Base-by-base conservation (phyloP, 1,284 basidiomycete genomes). In the Cronartium ribicola region DNA sequence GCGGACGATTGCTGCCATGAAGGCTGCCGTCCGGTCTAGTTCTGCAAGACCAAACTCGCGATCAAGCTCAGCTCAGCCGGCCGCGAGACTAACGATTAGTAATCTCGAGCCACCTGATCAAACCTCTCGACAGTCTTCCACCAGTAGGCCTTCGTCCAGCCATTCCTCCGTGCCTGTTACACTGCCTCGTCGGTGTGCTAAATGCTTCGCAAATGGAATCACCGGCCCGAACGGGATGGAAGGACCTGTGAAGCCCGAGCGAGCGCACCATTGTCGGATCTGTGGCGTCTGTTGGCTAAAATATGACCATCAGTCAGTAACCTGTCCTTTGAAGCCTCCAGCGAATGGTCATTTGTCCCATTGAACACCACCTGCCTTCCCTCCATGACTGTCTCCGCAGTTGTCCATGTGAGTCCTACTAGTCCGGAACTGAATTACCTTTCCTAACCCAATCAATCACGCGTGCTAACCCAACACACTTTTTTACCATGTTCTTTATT, bases 261-360 rank as follows among this genome's bases (percentile, higher is more conserved):
- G 96, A 81, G 86, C 94, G 2, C 95, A 98, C 81, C 96, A 98
- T 82, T 98, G 95, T 83, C 86, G 89, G 10, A 89, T 96, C 77
- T 98, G 95, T 82, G 91, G 92, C 77, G 87, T 86, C 67, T 98
- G 96, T 81, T 87, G 96, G 29, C 82, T 98, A 66, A 93, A 96
- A 81, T 98, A 90, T 83, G 94, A 96, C 79, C 94, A 96, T 80
- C 94, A 96, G 82, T 67, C 7, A 66, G 64, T 61, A 37, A 8
- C 39, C 51, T 65, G 7, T 7, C 5, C 14, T 17, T 48, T 48
- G 7, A 37, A 40, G 29, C 20, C 11, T 46, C n/a, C 13, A 29
- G 29, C 29, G 29, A 29, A 29, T 29, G 29, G 2, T 29, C 29
- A 29, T 29, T 1, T 29, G 29, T 29, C 29, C 29, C 2, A 29